Evolutionary conservation across 805 yeast species (phyloP).

Genomic region (Kuraishia hungarica): DNA sequence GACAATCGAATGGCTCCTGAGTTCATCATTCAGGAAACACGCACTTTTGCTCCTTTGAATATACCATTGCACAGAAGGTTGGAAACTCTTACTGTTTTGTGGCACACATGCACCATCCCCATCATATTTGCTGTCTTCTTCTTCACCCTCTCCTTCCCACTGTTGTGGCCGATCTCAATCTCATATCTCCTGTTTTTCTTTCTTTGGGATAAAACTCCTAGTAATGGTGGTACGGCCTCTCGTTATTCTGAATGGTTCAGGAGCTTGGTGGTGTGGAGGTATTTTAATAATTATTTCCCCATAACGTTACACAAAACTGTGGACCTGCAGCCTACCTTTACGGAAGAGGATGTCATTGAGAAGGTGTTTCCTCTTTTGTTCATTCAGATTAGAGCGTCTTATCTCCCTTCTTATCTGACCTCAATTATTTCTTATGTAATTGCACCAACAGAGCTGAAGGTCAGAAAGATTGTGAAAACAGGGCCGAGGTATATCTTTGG

Average conservation of each 20-base stretch:
- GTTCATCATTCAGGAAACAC: neutral
- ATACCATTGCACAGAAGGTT: slow-evolving; percentile 50
- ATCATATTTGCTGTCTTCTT: slow-evolving; percentile 46
- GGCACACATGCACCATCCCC: slow-evolving; percentile 71
- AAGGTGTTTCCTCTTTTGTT: slow-evolving; percentile 4
- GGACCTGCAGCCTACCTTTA: slow-evolving; percentile 68
- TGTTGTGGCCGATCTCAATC: slow-evolving; percentile 59
- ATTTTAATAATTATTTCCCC: slow-evolving; percentile 77
- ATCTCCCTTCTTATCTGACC: neutral
- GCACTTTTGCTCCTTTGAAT: slow-evolving; percentile 40
- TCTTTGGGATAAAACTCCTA: slow-evolving; percentile 54
- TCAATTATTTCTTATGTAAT: neutral
- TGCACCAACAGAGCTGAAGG: neutral
- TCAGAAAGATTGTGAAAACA: slow-evolving; percentile 24
- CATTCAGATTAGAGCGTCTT: slow-evolving; percentile 4
- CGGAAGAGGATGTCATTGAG: slow-evolving; percentile 11
- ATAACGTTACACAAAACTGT: slow-evolving; percentile 58
- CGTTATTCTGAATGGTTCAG: slow-evolving; percentile 53
- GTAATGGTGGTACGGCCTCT: slow-evolving; percentile 59
- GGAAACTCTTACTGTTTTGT: slow-evolving; percentile 60
- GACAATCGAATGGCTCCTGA: slow-evolving; percentile 1
- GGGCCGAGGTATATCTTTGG: slow-evolving; percentile 85
- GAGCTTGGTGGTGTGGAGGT: slow-evolving; percentile 51
- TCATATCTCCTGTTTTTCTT: slow-evolving; percentile 58
- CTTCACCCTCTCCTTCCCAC: slow-evolving; percentile 46